Evolutionary conservation across 2,329 filamentous ascomycete species (phyloP), one percentile per base, ranked within the genome.

Genomic region (Colletotrichum sp.): DNA sequence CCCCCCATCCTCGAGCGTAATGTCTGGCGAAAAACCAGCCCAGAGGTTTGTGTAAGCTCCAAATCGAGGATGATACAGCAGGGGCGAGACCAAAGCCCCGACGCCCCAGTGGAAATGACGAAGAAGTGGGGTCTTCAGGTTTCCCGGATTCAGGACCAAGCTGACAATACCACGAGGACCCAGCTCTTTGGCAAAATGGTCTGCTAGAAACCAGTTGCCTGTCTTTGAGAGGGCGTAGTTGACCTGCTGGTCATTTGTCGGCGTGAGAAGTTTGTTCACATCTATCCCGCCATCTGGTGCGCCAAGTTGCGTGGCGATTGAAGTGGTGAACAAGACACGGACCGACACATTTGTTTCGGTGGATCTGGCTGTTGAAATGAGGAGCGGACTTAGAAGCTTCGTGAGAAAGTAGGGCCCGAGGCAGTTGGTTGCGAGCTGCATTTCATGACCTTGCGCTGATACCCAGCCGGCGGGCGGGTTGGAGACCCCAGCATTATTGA

Each of bases 21-120:
- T 79, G 0, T 88, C 83, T 0, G 85, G 84, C 0, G 87, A 87
- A 52, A 88, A 81, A 0, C 83, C 87, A 2, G 87, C 84, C 73
- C 84, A 91, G 3, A 90, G 77, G 72, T 87, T 84, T 0, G 88
- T 88, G 78, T 88, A 89, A 0, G 87, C 88, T 0, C 88, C 89
- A 26, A 83, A 80, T 6, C 83, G 69, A 0, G 80, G 26, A 68
- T 82, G 78, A 5, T 83, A 75, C 6, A 83, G 30, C 8, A 76
- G 77, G 2, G 77, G 78, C 67, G 81, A 75, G 2, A 82, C 72
- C 1, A 83, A 13, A 24, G 71, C 71, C 6, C 48, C 75, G 0
- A 79, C 12, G 1, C 79, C 15, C 1, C 78, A 48, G 3, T 79
- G 78, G 67, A 81, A 79, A 1, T 78, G 78, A 13, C 85, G 83